Percentiles rank a stretch among this genome's conserved stretches.
Conservation (phyloP, 139 green algal genomes). For the Micromonas pusilla region DNA sequence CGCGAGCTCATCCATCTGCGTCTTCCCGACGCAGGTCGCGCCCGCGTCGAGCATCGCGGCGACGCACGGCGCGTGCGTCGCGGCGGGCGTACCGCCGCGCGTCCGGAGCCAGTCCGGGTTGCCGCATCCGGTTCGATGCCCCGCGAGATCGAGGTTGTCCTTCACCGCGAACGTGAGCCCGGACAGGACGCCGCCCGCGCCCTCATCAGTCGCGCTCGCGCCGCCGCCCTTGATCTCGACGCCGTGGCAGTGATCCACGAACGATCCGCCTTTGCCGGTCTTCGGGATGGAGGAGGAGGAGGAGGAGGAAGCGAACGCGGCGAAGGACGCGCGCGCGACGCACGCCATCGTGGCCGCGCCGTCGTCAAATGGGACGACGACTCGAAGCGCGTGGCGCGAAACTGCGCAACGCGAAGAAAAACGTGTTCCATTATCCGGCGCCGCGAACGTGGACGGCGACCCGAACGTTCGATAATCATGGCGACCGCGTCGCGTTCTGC, state of each 20-base stretch:
- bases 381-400: too few species aligned
- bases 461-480: too few species aligned
- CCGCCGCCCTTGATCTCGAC: too few species aligned
- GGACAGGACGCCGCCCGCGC: background rate
- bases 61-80: slow-evolving; percentile 56
- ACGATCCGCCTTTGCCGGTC: background rate
- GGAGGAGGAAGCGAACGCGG: too few species aligned
- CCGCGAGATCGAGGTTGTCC: slow-evolving; percentile 46
- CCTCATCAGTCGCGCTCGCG: too few species aligned
- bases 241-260: background rate
- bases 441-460: too few species aligned
- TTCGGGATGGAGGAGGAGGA: too few species aligned
- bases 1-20: slow-evolving; percentile 90
- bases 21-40: slow-evolving; percentile 62
- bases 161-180: slow-evolving; percentile 19
- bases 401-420: too few species aligned
- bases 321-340: background rate
- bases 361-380: too few species aligned
- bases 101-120: slow-evolving; percentile 65
- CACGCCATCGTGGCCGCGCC: too few species aligned
- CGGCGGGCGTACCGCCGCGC: slow-evolving; percentile 45
- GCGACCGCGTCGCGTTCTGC: too few species aligned
- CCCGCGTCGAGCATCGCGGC: slow-evolving; percentile 64
- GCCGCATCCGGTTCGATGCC: slow-evolving; percentile 64
- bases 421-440: too few species aligned